phyloP scores from a whole-genome alignment of 139 green algal species.

The Parachlorella kessleri region DNA sequence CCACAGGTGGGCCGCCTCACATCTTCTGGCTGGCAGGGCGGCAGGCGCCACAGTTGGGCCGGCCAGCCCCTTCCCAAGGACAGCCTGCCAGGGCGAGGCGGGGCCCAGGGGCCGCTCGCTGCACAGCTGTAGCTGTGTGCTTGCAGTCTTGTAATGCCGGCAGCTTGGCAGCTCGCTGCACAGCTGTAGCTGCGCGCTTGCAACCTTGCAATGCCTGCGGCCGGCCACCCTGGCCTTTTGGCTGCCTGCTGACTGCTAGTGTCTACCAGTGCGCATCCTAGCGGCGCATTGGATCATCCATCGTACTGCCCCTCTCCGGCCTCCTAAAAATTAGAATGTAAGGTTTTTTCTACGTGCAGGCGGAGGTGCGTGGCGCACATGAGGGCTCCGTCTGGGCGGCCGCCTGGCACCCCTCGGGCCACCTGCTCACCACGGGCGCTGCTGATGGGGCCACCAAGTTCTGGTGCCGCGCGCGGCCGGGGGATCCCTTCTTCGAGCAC shows the following conservation, averaged over 20 bases:
- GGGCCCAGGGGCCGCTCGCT: too few species aligned
- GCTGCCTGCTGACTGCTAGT: too few species aligned
- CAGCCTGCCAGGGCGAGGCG: too few species aligned
- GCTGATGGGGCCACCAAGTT: conserved; percentile 72
- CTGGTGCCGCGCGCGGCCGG: conserved; percentile 63
- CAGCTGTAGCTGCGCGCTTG: too few species aligned
- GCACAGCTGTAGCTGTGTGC: too few species aligned
- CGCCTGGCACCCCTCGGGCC: conserved; percentile 86
- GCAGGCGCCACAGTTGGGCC: conserved; percentile 46
- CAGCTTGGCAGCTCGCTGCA: not conserved
- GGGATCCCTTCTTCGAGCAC: conserved; percentile 44
- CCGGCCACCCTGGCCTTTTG: not conserved
- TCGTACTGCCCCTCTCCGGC: too few species aligned
- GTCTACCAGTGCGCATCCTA: too few species aligned
- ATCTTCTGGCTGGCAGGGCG: conserved; percentile 76
- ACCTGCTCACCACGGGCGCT: conserved; percentile 76
- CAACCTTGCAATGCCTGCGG: not conserved
- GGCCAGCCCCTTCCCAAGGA: conserved; percentile 42
- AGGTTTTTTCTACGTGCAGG: too few species aligned
- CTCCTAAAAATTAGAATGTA: too few species aligned
- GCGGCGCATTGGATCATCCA: too few species aligned
- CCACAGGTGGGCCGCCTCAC: conserved; percentile 38
- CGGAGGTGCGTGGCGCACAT: conserved; percentile 66
- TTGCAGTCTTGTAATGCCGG: not conserved
- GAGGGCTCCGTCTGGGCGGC: conserved; percentile 72